phyloP scores from a whole-genome alignment of 768 basidiomycete genomes.

The Termitomyces sp. region DNA sequence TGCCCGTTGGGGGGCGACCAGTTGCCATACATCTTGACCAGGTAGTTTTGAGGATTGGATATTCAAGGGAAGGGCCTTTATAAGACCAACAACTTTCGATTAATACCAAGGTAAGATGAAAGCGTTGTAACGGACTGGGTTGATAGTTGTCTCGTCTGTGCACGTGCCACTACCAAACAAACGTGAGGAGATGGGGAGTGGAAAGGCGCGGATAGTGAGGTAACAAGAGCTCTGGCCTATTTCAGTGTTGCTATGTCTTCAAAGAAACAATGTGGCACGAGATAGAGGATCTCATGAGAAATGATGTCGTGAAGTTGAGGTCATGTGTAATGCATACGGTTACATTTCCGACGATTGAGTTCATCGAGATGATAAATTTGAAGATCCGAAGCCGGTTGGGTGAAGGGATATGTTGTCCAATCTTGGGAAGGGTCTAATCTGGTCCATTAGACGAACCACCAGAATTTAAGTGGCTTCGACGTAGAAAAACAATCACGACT shows the following conservation, averaged over 20 bases:
- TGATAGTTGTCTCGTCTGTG: not conserved
- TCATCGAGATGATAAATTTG: not conserved
- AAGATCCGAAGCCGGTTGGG: not conserved
- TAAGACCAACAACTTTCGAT: not conserved
- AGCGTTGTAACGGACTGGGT: constrained; percentile 1
- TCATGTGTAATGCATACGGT: constrained; percentile 14
- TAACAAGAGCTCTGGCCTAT: constrained; percentile 12
- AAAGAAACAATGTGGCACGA: constrained; percentile 8
- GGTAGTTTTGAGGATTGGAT: not conserved
- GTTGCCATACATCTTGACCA: constrained; percentile 12
- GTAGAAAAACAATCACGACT: constrained; percentile 4
- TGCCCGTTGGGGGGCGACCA: constrained; percentile 12
- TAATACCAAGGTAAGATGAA: constrained; percentile 7
- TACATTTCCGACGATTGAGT: constrained; percentile 1
- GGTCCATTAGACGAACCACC: not conserved
- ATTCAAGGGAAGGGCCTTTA: constrained; percentile 2
- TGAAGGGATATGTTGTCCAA: not conserved
- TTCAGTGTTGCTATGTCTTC: constrained; percentile 6
- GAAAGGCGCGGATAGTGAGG: constrained; percentile 5
- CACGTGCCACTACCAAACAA: constrained; percentile 14
- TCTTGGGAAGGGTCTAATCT: not conserved
- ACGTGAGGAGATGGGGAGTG: constrained; percentile 11
- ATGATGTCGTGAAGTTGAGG: constrained; percentile 3
- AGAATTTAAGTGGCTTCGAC: not conserved
- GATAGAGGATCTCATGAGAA: constrained; percentile 11